Evolutionary conservation across 495 filamentous ascomycete species (phyloP).

Genomic region (Friedmanniomyces simplex): DNA sequence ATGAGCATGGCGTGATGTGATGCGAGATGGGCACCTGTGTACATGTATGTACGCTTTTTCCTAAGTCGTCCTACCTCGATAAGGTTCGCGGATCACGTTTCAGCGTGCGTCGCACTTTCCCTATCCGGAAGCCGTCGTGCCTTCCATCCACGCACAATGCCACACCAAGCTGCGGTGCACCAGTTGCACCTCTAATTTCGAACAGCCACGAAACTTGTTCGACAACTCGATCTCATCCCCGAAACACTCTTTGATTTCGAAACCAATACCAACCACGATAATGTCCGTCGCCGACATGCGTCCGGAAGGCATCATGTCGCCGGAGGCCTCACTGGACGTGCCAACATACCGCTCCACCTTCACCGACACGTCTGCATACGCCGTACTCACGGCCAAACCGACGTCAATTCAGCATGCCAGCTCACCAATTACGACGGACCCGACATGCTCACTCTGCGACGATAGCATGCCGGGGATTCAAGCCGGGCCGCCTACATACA

Average conservation of each 20-base stretch:
- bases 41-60: neutral
- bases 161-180: neutral
- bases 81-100: neutral
- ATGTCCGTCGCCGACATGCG: neutral
- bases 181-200: neutral
- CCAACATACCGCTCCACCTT: neutral
- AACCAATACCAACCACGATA: too few species aligned
- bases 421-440: neutral
- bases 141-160: neutral
- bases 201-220: neutral
- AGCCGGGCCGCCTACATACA: neutral
- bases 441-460: neutral
- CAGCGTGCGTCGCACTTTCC: neutral
- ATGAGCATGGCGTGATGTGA: neutral
- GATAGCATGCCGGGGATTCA: neutral
- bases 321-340: neutral
- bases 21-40: neutral
- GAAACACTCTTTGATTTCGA: neutral
- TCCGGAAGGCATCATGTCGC: neutral
- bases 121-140: neutral
- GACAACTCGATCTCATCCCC: neutral
- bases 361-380: neutral
- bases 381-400: neutral
- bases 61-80: neutral
- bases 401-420: neutral